Base-by-base conservation (phyloP, 805 yeast species). In the Dipodascus geniculatus region DNA sequence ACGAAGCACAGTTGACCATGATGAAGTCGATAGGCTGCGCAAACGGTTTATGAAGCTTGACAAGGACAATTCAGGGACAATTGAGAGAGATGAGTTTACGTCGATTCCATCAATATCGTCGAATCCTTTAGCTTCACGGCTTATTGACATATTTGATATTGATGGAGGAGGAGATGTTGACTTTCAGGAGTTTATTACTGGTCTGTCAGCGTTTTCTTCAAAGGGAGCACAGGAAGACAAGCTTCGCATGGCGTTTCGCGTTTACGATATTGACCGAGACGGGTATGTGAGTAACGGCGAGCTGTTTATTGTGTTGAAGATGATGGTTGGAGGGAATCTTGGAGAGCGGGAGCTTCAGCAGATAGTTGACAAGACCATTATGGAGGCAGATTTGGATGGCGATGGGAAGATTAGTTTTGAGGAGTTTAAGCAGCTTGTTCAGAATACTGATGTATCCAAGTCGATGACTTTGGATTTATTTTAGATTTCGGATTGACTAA, bases 281-380 rank as follows among this genome's bases (percentile, higher is more conserved):
- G 99, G 99, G 0, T 89, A 65, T 65, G 87, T 93, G 38, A 90
- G 97, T 2, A 91, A 91, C 65, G 99, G 99, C 22, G 99, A 93
- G 69, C 69, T 93, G 54, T 93, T 84, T 63, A 75, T 91, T 44
- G 98, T 93, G 44, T 74, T 93, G 71, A 87, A 93, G 69, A 86
- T 87, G 80, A 93, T 93, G 99, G 99, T 95, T 23, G 99, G 98
- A 1, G 83, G 81, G 60, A 89, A 93, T 63, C 71, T 95, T 54
- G 84, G 81, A 57, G 95, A 87, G 55, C 81, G 80, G 23, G 96
- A 93, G 63, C 75, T 93, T 54, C 99, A 93, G 67, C 98, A 95
- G 68, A 80, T 93, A 52, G 97, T 91, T n/a, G 98, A 93, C 67
- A 82, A 95, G 68, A 89, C 99, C 0, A 89, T 95, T 59, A 80